Percentiles rank a stretch among this genome's conserved stretches.
Evolutionary conservation across 2,329 filamentous ascomycete species (phyloP).

Genomic region (Bipolaris oryzae): DNA sequence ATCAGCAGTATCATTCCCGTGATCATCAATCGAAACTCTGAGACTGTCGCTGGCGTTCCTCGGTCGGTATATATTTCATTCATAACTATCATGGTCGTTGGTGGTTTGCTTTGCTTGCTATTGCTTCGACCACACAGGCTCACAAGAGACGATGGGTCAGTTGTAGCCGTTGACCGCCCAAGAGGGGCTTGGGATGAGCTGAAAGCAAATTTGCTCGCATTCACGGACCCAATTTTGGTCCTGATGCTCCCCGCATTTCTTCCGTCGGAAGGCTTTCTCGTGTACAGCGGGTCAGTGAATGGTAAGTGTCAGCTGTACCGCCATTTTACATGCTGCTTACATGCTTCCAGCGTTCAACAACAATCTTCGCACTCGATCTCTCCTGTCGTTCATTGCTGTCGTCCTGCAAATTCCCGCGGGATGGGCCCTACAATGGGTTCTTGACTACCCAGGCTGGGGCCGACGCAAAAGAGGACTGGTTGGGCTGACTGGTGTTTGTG

Average conservation of each 20-base stretch:
- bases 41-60: slow-evolving; percentile 38
- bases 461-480: slow-evolving; percentile 37
- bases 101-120: slow-evolving; percentile 32
- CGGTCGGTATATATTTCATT: slow-evolving; percentile 40
- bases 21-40: slow-evolving; percentile 38
- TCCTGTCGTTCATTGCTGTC: slow-evolving; percentile 39
- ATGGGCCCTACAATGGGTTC: slow-evolving; percentile 37
- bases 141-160: slow-evolving; percentile 37
- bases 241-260: slow-evolving; percentile 41
- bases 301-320: slow-evolving; percentile 16
- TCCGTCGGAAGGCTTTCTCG: slow-evolving; percentile 38
- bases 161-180: slow-evolving; percentile 36
- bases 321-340: neutral
- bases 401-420: slow-evolving; percentile 39
- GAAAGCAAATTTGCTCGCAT: slow-evolving; percentile 33
- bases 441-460: slow-evolving; percentile 37
- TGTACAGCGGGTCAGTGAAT: slow-evolving; percentile 43
- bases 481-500: slow-evolving; percentile 33
- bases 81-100: slow-evolving; percentile 38
- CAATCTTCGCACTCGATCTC: slow-evolving; percentile 35
- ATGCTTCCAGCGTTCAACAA: slow-evolving; percentile 31
- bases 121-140: slow-evolving; percentile 38
- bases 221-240: slow-evolving; percentile 35
- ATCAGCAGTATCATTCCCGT: slow-evolving; percentile 42
- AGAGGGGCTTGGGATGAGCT: slow-evolving; percentile 36